Percentiles rank a stretch among this genome's conserved stretches.
Conservation (phyloP, 306 rosid species). For the Cicer pinnatifidum region DNA sequence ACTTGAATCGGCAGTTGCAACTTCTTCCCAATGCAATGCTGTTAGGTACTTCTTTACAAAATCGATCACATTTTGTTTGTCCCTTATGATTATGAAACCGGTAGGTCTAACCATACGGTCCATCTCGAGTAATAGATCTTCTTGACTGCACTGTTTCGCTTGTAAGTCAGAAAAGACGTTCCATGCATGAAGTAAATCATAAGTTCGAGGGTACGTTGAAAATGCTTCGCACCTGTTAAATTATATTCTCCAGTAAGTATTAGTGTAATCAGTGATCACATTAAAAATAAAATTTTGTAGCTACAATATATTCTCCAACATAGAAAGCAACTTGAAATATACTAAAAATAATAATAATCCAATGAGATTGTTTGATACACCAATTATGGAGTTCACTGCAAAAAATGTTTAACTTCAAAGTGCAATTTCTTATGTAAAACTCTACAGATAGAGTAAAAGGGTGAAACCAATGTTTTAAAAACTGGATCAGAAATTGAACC, state of each 20-base stretch:
- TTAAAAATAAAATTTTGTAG: conserved; percentile 33
- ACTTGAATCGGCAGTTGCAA: conserved; percentile 57
- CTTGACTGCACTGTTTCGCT: conserved; percentile 68
- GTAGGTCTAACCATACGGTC: conserved; percentile 86
- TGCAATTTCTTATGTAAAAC: too few species aligned
- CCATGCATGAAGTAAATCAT: conserved; percentile 90
- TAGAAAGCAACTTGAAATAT: too few species aligned
- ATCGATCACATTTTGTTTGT: conserved; percentile 73
- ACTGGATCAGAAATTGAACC: too few species aligned
- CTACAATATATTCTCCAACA: background rate
- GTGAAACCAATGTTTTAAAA: too few species aligned
- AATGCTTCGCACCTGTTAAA: conserved; percentile 76
- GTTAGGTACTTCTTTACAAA: conserved; percentile 70
- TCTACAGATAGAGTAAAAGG: conserved; percentile 15
- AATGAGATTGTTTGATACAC: too few species aligned
- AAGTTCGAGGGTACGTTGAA: conserved; percentile 88
- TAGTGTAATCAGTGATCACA: conserved; percentile 11
- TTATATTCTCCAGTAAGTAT: conserved; percentile 31
- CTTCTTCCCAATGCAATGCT: conserved; percentile 86
- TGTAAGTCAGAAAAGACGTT: conserved; percentile 70
- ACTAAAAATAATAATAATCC: too few species aligned
- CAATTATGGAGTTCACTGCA: too few species aligned
- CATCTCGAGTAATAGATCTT: conserved; percentile 85
- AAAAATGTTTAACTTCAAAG: too few species aligned
- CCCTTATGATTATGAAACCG: conserved; percentile 75